These are phyloP conservation scores for Ceratobasidium sp. DNA, from an alignment of 1,284 basidiomycete species.

Conservation along the genomic window DNA sequence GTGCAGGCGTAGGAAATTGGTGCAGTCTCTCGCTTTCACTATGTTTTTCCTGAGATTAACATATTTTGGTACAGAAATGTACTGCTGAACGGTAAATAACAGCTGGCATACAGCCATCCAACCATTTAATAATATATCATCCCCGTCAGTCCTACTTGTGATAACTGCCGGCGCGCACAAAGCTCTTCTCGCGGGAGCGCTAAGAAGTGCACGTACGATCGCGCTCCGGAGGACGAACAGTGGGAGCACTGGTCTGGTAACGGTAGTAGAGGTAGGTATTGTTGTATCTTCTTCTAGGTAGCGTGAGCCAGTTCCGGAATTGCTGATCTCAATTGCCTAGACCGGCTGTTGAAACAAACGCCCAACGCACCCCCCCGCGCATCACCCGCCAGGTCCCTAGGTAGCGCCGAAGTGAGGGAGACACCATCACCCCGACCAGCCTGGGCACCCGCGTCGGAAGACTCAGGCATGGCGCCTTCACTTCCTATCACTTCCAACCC, in stretches of 20 bases:
- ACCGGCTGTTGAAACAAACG: not conserved
- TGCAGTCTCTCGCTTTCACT: not conserved
- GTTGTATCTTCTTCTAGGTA: not conserved
- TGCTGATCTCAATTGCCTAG: not conserved
- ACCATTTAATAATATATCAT: not conserved
- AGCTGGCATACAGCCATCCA: not conserved
- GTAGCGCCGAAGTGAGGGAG: not conserved
- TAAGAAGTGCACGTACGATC: conserved; percentile 36
- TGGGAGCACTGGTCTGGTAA: conserved; percentile 25
- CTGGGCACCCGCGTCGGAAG: not conserved
- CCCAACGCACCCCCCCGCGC: not conserved
- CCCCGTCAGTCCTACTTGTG: conserved; percentile 20
- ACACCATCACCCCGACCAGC: too few relatives aligned
- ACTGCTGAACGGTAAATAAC: conserved; percentile 31
- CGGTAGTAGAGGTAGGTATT: not conserved
- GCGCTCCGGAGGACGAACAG: conserved; percentile 27
- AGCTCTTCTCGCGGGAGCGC: not conserved
- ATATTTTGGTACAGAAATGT: conserved; percentile 23
- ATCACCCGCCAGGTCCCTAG: not conserved
- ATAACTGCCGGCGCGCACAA: conserved; percentile 28
- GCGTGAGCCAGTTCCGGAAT: not conserved
- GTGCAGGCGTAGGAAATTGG: conserved; percentile 36
- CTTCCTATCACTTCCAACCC: not conserved
- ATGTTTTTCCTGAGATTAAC: not conserved
- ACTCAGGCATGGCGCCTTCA: too few relatives aligned